These are phyloP conservation scores for Mycena sp. DNA, from an alignment of 1,284 basidiomycete genomes.

Conservation along the genomic window DNA sequence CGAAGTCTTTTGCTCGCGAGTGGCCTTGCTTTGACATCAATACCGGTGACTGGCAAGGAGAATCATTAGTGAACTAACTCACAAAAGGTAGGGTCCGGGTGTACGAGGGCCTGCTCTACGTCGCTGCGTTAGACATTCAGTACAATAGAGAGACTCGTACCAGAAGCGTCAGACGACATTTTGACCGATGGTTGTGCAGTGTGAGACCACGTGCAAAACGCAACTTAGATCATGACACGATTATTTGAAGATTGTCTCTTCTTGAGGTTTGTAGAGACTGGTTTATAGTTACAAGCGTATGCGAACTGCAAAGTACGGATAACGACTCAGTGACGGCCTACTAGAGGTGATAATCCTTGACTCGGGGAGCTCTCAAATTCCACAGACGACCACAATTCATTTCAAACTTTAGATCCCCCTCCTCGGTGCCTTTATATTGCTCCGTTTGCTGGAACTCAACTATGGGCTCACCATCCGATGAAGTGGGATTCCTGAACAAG, in stretches of 20 bases:
- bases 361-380: conserved; percentile 18
- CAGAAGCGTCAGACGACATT: conserved; percentile 17
- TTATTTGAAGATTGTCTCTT: too few species aligned
- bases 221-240: background rate
- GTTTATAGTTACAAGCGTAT: too few species aligned
- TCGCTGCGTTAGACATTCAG: conserved; percentile 14
- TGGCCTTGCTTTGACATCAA: conserved; percentile 3
- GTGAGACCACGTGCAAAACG: background rate
- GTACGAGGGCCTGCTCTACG: conserved; percentile 23
- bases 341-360: conserved; percentile 15
- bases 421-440: conserved; percentile 11
- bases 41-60: background rate
- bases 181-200: background rate
- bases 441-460: conserved; percentile 13
- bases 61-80: background rate
- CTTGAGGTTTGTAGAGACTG: too few species aligned
- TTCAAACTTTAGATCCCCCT: conserved; percentile 11
- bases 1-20: conserved; percentile 72
- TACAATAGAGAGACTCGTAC: background rate
- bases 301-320: too few species aligned
- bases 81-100: conserved; percentile 17
- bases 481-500: conserved; percentile 19
- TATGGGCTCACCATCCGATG: background rate
- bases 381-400: conserved; percentile 19
- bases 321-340: background rate